Evolutionary conservation across 129 eudicot species (phyloP).

Genomic region (sunflower (Helianthus annuus)): DNA sequence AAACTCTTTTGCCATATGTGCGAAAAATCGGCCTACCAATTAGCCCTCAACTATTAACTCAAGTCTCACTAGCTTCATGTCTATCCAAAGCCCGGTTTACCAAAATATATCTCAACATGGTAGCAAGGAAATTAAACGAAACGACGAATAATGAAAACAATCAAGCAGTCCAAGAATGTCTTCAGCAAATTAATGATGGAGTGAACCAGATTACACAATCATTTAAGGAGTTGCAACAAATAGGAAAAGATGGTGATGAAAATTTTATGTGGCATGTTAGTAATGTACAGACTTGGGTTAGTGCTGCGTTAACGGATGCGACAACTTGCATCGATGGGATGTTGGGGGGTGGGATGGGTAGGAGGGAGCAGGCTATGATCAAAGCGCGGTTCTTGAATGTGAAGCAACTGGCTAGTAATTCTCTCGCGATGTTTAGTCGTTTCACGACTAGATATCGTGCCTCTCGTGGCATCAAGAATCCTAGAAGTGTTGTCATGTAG

Average conservation of each 20-base stretch:
- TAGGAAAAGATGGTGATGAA: conserved; percentile 29
- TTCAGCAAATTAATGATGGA: conserved; percentile 49
- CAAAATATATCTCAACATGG: conserved; percentile 32
- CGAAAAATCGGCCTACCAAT: conserved; percentile 23
- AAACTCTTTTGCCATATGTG: conserved; percentile 36
- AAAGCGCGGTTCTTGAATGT: conserved; percentile 43
- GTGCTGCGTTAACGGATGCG: conserved; percentile 68
- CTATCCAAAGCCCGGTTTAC: conserved; percentile 47
- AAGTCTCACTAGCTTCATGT: conserved; percentile 47
- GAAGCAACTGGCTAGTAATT: conserved; percentile 45
- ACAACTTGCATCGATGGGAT: conserved; percentile 52
- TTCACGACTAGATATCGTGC: conserved; percentile 44
- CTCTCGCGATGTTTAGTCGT: conserved; percentile 48
- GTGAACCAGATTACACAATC: conserved; percentile 56
- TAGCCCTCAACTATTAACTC: conserved; percentile 50
- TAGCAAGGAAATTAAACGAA: conserved; percentile 31
- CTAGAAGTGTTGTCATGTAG: conserved; percentile 7
- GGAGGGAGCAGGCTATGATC: conserved; percentile 44
- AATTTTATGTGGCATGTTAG: conserved; percentile 25
- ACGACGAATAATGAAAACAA: conserved; percentile 31
- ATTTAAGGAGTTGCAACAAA: conserved; percentile 43
- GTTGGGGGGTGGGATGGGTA: conserved; percentile 34
- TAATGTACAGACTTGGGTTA: conserved; percentile 51
- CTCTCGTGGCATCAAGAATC: conserved; percentile 38
- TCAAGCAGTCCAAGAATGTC: conserved; percentile 46